A percentile compares a stretch with the other conserved stretches of the same genome.
Evolutionary conservation across 1,139 yeast genomes (phyloP).

Genomic region (Kodamaea ohmeri): DNA sequence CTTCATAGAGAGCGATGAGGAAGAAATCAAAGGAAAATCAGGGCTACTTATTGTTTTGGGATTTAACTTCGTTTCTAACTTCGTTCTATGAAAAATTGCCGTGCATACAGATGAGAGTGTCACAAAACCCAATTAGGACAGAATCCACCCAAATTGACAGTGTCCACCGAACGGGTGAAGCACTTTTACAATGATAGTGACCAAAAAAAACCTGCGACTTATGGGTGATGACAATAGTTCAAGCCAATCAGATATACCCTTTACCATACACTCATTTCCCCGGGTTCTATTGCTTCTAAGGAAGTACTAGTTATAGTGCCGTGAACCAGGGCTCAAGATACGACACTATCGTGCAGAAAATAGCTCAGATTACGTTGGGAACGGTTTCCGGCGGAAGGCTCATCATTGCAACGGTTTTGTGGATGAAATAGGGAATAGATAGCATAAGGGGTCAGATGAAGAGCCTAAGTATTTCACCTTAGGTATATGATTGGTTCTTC

Average conservation of each 20-base stretch:
- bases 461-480: too few relatives aligned
- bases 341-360: constrained; percentile 4
- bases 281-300: not conserved
- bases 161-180: not conserved
- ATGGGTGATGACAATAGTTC: too few relatives aligned
- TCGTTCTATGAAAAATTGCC: not conserved
- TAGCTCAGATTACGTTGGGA: not conserved
- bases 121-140: not conserved
- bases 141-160: too few relatives aligned
- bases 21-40: not conserved
- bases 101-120: not conserved
- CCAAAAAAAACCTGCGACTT: too few relatives aligned
- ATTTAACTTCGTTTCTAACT: constrained; percentile 1
- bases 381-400: not conserved
- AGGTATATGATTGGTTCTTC: too few relatives aligned
- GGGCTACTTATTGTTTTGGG: constrained; percentile 1
- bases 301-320: not conserved
- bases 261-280: not conserved
- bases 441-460: too few relatives aligned
- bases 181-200: not conserved
- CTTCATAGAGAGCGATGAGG: constrained; percentile 8
- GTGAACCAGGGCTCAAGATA: constrained; percentile 1
- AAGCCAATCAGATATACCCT: not conserved
- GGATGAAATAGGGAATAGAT: too few relatives aligned
- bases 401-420: not conserved